These are phyloP conservation scores for Leucocoprinus leucothites DNA, from an alignment of 768 basidiomycete genomes.

Conservation along the genomic window DNA sequence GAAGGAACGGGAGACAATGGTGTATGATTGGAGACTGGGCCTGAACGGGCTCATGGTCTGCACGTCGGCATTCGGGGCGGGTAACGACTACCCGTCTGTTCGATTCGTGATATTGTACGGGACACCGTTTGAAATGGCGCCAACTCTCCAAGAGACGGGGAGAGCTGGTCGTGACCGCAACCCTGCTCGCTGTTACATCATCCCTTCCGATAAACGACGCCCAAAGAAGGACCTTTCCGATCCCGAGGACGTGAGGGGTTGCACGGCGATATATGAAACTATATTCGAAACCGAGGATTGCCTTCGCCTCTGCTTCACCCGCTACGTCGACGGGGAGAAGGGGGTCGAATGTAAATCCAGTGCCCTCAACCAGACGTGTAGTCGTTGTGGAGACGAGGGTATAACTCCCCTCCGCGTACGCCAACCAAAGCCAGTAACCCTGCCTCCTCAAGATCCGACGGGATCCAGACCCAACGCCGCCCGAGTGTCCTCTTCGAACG, in stretches of 20 bases:
- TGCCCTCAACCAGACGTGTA: too few relatives aligned
- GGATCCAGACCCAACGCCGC: too few relatives aligned
- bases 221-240: too few relatives aligned
- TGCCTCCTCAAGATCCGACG: too few relatives aligned
- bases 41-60: constrained; percentile 11
- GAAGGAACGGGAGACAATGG: neutral
- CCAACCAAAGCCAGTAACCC: too few relatives aligned
- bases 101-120: constrained; percentile 18
- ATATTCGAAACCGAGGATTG: neutral
- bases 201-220: too few relatives aligned
- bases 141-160: constrained; percentile 9
- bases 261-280: neutral
- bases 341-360: neutral
- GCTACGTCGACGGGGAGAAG: constrained; percentile 1
- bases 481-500: too few relatives aligned
- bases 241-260: too few relatives aligned
- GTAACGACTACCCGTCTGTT: constrained; percentile 22
- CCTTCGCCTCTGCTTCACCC: constrained; percentile 11
- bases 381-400: too few relatives aligned
- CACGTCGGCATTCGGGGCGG: constrained; percentile 23
- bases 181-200: too few relatives aligned
- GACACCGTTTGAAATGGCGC: constrained; percentile 20
- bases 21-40: constrained; percentile 14
- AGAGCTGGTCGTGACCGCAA: too few relatives aligned
- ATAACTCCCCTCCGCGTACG: too few relatives aligned